Percentiles rank a stretch among this genome's conserved stretches.
Evolutionary conservation across 2,329 filamentous ascomycete species (phyloP).

Genomic region (Zymoseptoria tritici): DNA sequence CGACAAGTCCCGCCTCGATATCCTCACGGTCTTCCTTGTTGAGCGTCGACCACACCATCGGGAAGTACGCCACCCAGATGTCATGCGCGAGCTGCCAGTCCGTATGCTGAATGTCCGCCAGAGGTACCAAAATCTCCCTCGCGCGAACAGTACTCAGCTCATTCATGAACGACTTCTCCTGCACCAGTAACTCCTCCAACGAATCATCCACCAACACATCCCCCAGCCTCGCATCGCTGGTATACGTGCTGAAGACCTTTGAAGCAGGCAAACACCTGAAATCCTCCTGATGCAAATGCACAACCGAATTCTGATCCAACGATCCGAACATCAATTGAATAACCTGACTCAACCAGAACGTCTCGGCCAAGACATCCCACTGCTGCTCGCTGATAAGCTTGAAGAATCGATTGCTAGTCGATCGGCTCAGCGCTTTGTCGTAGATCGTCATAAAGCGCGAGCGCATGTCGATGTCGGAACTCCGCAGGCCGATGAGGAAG

Average conservation of each 20-base stretch:
- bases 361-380: constrained; percentile 91
- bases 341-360: constrained; percentile 94
- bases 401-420: constrained; percentile 76
- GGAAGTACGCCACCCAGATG: constrained; percentile 86
- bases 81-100: constrained; percentile 75
- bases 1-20: constrained; percentile 84
- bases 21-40: constrained; percentile 82
- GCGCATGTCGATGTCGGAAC: constrained; percentile 91
- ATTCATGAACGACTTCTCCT: constrained; percentile 73
- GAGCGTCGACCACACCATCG: constrained; percentile 85
- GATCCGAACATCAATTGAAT: constrained; percentile 88
- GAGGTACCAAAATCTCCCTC: constrained; percentile 79
- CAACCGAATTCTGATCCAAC: constrained; percentile 72
- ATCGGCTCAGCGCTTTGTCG: constrained; percentile 87
- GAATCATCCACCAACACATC: constrained; percentile 72
- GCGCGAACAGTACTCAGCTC: constrained; percentile 81
- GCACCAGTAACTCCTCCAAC: constrained; percentile 69
- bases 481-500: constrained; percentile 89
- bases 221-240: constrained; percentile 56
- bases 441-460: constrained; percentile 96
- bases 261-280: constrained; percentile 71
- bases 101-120: constrained; percentile 86
- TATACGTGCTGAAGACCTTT: constrained; percentile 64
- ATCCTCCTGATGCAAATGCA: constrained; percentile 75
- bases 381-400: constrained; percentile 91